Conservation (phyloP, 352 stramenopile genomes). For the Phytophthora pseudosyringae region DNA sequence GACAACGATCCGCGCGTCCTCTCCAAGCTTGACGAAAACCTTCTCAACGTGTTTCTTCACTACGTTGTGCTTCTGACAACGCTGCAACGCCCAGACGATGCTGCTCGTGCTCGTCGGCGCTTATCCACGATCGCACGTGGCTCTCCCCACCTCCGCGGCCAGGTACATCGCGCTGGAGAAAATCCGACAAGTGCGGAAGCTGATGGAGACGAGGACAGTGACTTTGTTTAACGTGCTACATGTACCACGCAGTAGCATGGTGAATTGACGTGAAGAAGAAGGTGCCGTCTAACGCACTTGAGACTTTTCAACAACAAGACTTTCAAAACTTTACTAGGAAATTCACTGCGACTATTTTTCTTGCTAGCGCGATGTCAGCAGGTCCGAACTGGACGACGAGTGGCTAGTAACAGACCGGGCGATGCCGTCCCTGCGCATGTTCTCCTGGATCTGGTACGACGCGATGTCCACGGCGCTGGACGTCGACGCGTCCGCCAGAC, state of each 20-base stretch:
- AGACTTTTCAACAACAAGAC: slow-evolving; percentile 6
- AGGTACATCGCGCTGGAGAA: slow-evolving; percentile 27
- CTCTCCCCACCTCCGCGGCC: slow-evolving; percentile 9
- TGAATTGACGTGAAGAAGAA: not conserved
- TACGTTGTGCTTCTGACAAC: slow-evolving; percentile 22
- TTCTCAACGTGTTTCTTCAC: slow-evolving; percentile 33
- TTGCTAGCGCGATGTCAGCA: slow-evolving; percentile 22
- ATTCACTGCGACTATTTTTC: slow-evolving; percentile 34
- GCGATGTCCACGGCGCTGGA: slow-evolving; percentile 38
- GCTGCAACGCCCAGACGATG: slow-evolving; percentile 22
- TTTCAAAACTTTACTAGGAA: slow-evolving; percentile 27
- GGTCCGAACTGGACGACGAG: slow-evolving; percentile 36
- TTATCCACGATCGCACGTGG: slow-evolving; percentile 17
- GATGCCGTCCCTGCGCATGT: slow-evolving; percentile 22
- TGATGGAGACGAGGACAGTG: slow-evolving; percentile 7
- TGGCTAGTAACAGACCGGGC: slow-evolving; percentile 30
- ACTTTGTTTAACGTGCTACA: slow-evolving; percentile 1
- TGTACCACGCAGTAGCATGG: not conserved
- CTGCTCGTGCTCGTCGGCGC: slow-evolving; percentile 17
- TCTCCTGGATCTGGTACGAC: slow-evolving; percentile 32
- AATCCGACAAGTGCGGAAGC: slow-evolving; percentile 24
- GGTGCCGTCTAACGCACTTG: not conserved
- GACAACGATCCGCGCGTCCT: slow-evolving; percentile 9
- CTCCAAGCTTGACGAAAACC: slow-evolving; percentile 18
- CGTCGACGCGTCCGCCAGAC: slow-evolving; percentile 33